Percentiles rank a stretch among this genome's conserved stretches.
Conservation (phyloP, 768 basidiomycete species). For the Phylloporus rhodoxanthus region DNA sequence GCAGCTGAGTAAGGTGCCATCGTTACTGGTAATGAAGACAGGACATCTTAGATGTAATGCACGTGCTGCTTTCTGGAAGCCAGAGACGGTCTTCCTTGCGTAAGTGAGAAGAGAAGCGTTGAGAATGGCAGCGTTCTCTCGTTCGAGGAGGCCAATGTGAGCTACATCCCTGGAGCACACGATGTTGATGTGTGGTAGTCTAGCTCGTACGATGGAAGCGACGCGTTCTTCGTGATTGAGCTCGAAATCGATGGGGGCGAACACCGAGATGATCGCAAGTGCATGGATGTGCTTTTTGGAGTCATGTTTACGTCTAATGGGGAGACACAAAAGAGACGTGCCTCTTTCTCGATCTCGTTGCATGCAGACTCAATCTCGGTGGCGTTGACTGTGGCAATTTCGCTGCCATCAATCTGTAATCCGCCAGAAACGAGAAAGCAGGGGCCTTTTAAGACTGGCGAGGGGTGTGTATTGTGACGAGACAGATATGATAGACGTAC, state of each 20-base stretch:
- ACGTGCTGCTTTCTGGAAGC: constrained; percentile 47
- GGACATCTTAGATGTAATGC: constrained; percentile 44
- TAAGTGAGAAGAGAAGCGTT: constrained; percentile 60
- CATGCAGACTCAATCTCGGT: constrained; percentile 43
- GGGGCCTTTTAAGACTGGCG: constrained; percentile 25
- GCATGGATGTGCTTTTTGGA: constrained; percentile 19
- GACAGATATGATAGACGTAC: constrained; percentile 20
- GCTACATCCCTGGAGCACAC: constrained; percentile 54
- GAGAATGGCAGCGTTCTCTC: constrained; percentile 64
- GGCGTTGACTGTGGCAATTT: constrained; percentile 40
- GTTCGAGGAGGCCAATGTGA: constrained; percentile 53
- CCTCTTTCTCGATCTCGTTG: constrained; percentile 31
- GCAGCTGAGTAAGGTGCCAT: constrained; percentile 49
- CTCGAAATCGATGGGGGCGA: constrained; percentile 42
- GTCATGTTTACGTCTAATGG: constrained; percentile 2
- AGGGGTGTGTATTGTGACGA: not conserved
- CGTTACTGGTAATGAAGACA: constrained; percentile 56
- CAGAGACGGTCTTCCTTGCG: constrained; percentile 49
- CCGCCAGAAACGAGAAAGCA: constrained; percentile 35
- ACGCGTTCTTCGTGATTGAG: constrained; percentile 45
- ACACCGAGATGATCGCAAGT: constrained; percentile 45
- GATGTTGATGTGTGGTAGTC: constrained; percentile 40
- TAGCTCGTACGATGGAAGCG: constrained; percentile 35
- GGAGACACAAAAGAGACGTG: constrained; percentile 6
- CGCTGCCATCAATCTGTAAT: constrained; percentile 42